These are phyloP conservation scores for Paxillus ammoniavirescens DNA, from an alignment of 768 basidiomycete species.

Conservation along the genomic window DNA sequence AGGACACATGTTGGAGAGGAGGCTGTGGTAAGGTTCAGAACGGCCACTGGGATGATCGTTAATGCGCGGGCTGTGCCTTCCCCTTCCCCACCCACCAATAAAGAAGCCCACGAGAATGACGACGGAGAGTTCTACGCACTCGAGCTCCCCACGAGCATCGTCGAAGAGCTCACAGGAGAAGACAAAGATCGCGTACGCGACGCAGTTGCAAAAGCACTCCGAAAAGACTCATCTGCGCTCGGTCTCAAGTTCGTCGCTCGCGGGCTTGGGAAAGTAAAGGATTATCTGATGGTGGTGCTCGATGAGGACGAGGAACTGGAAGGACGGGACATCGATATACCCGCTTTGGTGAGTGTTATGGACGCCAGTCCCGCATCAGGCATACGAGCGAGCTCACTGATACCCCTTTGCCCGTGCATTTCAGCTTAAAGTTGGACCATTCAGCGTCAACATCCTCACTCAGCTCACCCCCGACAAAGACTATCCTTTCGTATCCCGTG, in stretches of 20 bases:
- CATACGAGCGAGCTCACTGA: not conserved
- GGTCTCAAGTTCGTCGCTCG: constrained; percentile 35
- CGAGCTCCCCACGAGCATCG: constrained; percentile 30
- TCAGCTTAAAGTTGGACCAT: not conserved
- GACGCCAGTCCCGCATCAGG: not conserved
- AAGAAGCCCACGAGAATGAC: not conserved
- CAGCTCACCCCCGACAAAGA: constrained; percentile 28
- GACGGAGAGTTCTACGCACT: constrained; percentile 33
- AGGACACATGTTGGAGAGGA: constrained; percentile 13
- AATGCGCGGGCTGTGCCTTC: not conserved
- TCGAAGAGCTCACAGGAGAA: constrained; percentile 25
- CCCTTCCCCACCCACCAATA: not conserved
- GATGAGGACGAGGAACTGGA: constrained; percentile 38
- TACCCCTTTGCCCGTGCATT: constrained; percentile 15
- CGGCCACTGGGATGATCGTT: constrained; percentile 30
- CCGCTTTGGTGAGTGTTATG: constrained; percentile 31
- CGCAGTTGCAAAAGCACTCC: constrained; percentile 38
- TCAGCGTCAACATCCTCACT: constrained; percentile 39
- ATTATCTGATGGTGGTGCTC: constrained; percentile 43
- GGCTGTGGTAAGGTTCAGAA: constrained; percentile 26
- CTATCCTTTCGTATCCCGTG: constrained; percentile 46
- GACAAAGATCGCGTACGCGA: constrained; percentile 31
- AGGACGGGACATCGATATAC: constrained; percentile 29
- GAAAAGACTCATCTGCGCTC: constrained; percentile 25
- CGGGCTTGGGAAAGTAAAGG: constrained; percentile 34